Percentiles rank a stretch among this genome's conserved stretches.
Conservation (phyloP, 495 filamentous ascomycete genomes). For the Bacidia rubella region DNA sequence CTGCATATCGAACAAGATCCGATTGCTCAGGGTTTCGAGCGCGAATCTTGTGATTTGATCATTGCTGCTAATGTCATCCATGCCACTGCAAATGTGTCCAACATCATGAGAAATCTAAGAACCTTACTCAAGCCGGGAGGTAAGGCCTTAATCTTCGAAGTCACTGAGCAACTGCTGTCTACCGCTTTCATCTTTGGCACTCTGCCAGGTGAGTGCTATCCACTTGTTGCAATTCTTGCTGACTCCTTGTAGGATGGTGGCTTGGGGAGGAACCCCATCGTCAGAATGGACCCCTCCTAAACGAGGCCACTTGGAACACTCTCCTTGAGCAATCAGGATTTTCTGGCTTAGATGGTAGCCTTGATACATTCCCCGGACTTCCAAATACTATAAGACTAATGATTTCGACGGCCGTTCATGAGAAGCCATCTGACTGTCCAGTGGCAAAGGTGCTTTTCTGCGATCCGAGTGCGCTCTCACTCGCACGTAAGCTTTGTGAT, state of each 20-base stretch:
- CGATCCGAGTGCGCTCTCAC: neutral
- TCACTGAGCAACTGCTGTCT: conserved; percentile 12
- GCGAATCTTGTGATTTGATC: conserved; percentile 21
- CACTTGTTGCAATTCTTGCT: neutral
- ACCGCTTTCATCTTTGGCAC: conserved; percentile 22
- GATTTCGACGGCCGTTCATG: conserved; percentile 6
- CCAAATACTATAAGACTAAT: conserved; percentile 6
- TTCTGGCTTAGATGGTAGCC: conserved; percentile 14
- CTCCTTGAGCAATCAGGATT: conserved; percentile 15
- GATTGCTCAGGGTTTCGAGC: conserved; percentile 28
- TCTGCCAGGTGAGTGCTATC: conserved; percentile 16
- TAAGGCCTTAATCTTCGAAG: conserved; percentile 8
- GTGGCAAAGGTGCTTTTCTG: neutral
- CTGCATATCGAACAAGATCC: conserved; percentile 20
- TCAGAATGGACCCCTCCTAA: conserved; percentile 15
- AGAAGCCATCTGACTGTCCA: neutral
- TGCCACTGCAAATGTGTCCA: conserved; percentile 10
- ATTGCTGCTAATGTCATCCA: conserved; percentile 16
- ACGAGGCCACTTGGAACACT: conserved; percentile 14
- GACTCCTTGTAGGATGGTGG: conserved; percentile 3
- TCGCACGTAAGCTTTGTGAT: neutral
- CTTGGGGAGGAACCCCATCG: conserved; percentile 30
- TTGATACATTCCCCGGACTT: neutral
- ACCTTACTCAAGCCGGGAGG: conserved; percentile 16
- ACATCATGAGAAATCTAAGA: conserved; percentile 11